Conservation (phyloP, 2,329 filamentous ascomycete species). For the Ceratocystis papillata region DNA sequence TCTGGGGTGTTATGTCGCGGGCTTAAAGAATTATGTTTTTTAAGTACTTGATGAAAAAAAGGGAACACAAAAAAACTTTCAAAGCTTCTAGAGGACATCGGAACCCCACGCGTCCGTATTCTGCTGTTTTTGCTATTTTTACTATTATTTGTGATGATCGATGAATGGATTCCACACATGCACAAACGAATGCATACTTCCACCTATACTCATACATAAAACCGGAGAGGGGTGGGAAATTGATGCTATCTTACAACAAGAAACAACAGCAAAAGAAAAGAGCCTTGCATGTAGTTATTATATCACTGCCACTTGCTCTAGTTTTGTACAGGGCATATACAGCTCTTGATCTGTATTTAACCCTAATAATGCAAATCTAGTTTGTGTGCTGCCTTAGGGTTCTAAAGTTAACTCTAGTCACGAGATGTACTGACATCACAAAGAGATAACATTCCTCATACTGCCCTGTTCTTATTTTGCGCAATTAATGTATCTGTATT, state of each 20-base stretch:
- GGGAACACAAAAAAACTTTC: conserved; percentile 26
- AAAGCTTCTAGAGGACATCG: conserved; percentile 24
- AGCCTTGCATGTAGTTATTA: neutral
- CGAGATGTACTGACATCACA: too few relatives aligned
- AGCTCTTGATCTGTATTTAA: too few relatives aligned
- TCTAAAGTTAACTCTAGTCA: too few relatives aligned
- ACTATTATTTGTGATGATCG: conserved; percentile 21
- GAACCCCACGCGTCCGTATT: conserved; percentile 18
- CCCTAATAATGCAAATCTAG: too few relatives aligned
- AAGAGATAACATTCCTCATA: too few relatives aligned
- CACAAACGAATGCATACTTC: neutral
- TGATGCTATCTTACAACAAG: conserved; percentile 1
- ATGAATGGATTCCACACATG: conserved; percentile 9
- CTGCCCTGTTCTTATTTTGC: neutral
- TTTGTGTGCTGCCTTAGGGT: neutral
- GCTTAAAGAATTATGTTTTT: conserved; percentile 45
- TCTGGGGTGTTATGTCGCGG: conserved; percentile 95
- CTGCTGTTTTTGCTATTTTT: conserved; percentile 20
- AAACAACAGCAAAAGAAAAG: neutral
- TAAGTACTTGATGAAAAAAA: conserved; percentile 26
- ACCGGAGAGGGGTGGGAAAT: neutral
- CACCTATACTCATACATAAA: neutral
- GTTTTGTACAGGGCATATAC: neutral
- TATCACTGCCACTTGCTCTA: neutral
- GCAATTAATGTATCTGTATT: neutral